phyloP scores from a whole-genome alignment of 805 yeast species.

The Jamesozyma spencerorum region DNA sequence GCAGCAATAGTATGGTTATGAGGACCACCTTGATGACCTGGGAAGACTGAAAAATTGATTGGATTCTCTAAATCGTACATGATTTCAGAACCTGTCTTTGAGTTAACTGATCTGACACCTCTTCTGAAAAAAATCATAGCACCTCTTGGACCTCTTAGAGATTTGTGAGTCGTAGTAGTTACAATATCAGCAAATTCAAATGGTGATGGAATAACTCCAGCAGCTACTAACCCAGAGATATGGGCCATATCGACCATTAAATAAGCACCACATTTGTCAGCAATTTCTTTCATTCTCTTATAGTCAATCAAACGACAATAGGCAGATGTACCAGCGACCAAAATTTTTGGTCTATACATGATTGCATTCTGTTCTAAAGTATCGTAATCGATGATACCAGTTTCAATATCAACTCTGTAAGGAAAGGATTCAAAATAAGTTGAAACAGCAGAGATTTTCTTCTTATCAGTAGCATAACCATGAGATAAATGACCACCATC shows the following conservation, averaged over 20 bases:
- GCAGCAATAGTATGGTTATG: slow-evolving; percentile 98
- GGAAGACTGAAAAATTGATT: slow-evolving; percentile 96
- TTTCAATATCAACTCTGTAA: slow-evolving; percentile 79
- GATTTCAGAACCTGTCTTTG: slow-evolving; percentile 87
- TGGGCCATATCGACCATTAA: slow-evolving; percentile 97
- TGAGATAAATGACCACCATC: slow-evolving; percentile 98
- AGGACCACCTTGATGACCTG: slow-evolving; percentile 99
- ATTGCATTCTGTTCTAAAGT: slow-evolving; percentile 82
- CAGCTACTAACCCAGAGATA: slow-evolving; percentile 89
- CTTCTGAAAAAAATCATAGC: slow-evolving; percentile 98
- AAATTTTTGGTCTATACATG: slow-evolving; percentile 87
- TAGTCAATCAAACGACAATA: slow-evolving; percentile 93
- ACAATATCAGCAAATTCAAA: slow-evolving; percentile 95
- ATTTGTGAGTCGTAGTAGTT: slow-evolving; percentile 97
- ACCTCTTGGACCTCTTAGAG: slow-evolving; percentile 98
- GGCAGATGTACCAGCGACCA: slow-evolving; percentile 97
- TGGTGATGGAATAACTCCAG: slow-evolving; percentile 91
- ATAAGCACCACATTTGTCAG: slow-evolving; percentile 95
- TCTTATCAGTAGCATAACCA: slow-evolving; percentile 90
- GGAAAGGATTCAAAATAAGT: slow-evolving; percentile 98
- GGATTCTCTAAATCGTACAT: slow-evolving; percentile 85
- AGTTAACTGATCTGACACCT: slow-evolving; percentile 76
- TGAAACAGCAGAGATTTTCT: slow-evolving; percentile 89
- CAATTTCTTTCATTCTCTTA: slow-evolving; percentile 90
- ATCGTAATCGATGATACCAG: slow-evolving; percentile 94